Conservation (phyloP, 371 early-diverging fungal genomes). For the Mucor mucedo region DNA sequence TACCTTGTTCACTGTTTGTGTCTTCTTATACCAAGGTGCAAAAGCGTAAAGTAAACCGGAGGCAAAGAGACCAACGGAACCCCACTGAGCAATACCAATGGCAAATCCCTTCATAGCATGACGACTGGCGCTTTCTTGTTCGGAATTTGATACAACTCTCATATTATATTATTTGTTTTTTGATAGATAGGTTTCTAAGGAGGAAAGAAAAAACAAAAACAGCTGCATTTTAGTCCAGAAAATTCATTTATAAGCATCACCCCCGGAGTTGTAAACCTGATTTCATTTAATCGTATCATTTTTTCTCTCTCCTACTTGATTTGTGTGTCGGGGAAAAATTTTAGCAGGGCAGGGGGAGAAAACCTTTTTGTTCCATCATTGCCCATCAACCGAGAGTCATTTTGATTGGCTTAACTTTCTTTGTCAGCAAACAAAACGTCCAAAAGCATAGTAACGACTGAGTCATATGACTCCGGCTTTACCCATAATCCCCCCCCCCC, state of each 20-base stretch:
- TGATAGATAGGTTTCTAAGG: neutral
- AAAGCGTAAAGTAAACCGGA: conserved; percentile 49
- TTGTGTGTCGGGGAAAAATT: neutral
- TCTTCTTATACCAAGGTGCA: conserved; percentile 53
- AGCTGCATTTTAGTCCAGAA: no score
- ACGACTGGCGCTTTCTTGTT: conserved; percentile 49
- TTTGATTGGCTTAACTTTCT: no score
- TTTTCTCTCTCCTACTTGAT: no score
- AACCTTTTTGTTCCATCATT: neutral
- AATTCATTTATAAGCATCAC: no score
- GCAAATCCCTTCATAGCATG: conserved; percentile 61
- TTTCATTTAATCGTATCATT: neutral
- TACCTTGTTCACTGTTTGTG: conserved; percentile 59
- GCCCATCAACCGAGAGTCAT: conserved; percentile 1
- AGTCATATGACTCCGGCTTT: no score
- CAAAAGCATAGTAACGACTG: no score
- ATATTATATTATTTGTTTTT: conserved; percentile 27
- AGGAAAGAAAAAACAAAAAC: conserved; percentile 5
- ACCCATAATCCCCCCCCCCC: no score
- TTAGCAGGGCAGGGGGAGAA: no score
- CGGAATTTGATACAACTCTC: conserved; percentile 51
- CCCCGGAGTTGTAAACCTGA: no score
- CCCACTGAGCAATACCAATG: conserved; percentile 56
- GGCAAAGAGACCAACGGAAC: conserved; percentile 52
- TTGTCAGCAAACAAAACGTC: neutral